Evolutionary conservation across 306 rosid genomes (phyloP).

Genomic region (Acacia melanoxylon): DNA sequence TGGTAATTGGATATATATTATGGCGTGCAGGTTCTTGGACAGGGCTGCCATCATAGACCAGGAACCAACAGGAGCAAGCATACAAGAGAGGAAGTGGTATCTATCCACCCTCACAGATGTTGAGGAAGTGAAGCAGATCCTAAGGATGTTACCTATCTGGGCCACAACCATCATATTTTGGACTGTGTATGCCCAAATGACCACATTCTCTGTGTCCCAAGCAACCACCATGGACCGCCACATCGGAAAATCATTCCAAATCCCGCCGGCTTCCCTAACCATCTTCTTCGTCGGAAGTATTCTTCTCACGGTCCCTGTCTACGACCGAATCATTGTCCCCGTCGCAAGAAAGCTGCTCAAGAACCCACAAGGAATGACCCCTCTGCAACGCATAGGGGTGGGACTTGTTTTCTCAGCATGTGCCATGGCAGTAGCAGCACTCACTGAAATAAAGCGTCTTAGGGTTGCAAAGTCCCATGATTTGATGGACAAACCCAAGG

Average conservation of each 20-base stretch:
- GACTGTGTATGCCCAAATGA: conserved; percentile 85
- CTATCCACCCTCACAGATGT: conserved; percentile 74
- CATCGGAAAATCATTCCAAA: conserved; percentile 65
- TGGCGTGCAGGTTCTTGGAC: conserved; percentile 70
- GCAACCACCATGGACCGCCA: conserved; percentile 83
- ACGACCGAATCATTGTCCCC: conserved; percentile 64
- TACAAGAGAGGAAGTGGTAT: conserved; percentile 52
- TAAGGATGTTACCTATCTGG: conserved; percentile 88
- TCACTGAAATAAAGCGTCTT: conserved; percentile 58
- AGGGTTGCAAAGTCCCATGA: conserved; percentile 40
- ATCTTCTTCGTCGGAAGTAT: conserved; percentile 79
- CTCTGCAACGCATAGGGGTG: conserved; percentile 69
- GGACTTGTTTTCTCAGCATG: conserved; percentile 60
- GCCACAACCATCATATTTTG: conserved; percentile 85
- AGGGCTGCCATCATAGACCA: conserved; percentile 64
- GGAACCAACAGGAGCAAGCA: not conserved
- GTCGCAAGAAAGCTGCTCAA: conserved; percentile 40
- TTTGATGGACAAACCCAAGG: conserved; percentile 31
- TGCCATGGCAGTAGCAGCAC: conserved; percentile 64
- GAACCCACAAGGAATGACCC: conserved; percentile 57
- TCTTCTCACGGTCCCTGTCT: conserved; percentile 71
- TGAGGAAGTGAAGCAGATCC: conserved; percentile 72
- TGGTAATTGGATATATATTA: not conserved
- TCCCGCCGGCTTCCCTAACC: conserved; percentile 77
- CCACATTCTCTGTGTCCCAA: conserved; percentile 86